Evolutionary conservation across 805 yeast genomes (phyloP).

Genomic region (Candida silvatica): DNA sequence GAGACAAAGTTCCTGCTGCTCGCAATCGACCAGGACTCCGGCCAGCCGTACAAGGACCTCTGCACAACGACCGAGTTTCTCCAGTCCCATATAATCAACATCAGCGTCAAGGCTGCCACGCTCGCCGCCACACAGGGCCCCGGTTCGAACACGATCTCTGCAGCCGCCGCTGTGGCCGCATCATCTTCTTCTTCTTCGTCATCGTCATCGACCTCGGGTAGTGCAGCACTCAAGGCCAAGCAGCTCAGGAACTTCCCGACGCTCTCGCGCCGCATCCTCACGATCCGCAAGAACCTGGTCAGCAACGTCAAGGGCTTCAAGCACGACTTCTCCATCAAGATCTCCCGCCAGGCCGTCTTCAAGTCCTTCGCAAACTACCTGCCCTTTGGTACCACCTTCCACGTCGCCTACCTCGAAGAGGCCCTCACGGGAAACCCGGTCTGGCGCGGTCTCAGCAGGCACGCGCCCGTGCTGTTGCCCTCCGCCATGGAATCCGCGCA

Average conservation of each 20-base stretch:
- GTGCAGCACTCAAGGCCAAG: background rate
- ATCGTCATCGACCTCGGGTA: constrained; percentile 20
- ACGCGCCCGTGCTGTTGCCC: too few relatives aligned
- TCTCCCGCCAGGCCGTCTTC: constrained; percentile 39
- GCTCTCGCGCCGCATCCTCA: constrained; percentile 45
- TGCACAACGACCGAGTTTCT: constrained; percentile 56
- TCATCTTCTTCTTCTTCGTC: too few relatives aligned
- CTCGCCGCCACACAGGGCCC: too few relatives aligned
- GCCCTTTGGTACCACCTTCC: constrained; percentile 45
- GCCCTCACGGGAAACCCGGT: constrained; percentile 40
- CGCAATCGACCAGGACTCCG: constrained; percentile 29
- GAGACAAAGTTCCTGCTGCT: constrained; percentile 37
- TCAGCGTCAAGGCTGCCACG: constrained; percentile 13
- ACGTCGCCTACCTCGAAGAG: constrained; percentile 48
- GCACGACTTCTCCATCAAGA: constrained; percentile 32
- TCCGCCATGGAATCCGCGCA: too few relatives aligned
- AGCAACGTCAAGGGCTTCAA: constrained; percentile 54
- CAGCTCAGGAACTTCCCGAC: constrained; percentile 37
- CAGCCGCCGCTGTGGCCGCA: background rate
- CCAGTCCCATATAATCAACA: constrained; percentile 49
- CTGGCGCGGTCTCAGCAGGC: constrained; percentile 11
- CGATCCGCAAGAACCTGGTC: constrained; percentile 45
- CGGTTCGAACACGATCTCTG: background rate
- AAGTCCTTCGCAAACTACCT: constrained; percentile 51
- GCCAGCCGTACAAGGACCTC: constrained; percentile 35